These are phyloP conservation scores for Carex cristatella DNA, from an alignment of 176 grass and related monocot species.

Conservation along the genomic window DNA sequence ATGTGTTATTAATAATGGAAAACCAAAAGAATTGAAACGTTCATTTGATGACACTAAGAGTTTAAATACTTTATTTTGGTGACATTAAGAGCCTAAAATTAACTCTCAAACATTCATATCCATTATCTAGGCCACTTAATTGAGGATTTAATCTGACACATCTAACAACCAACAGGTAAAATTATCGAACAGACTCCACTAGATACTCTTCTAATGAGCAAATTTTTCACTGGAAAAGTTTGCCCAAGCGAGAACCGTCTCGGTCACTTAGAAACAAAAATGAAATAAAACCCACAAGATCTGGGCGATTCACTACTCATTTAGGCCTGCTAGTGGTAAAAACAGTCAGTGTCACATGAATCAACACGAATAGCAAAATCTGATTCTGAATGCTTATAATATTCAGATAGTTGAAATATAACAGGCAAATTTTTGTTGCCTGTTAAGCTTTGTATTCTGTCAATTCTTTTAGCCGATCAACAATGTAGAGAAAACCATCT, in stretches of 20 bases:
- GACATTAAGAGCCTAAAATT: too few relatives aligned
- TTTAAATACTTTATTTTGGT: too few relatives aligned
- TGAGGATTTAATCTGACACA: too few relatives aligned
- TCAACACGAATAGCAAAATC: not conserved
- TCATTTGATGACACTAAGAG: too few relatives aligned
- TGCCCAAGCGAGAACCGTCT: not conserved
- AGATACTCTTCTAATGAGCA: not conserved
- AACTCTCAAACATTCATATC: too few relatives aligned
- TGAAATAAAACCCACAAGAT: not conserved
- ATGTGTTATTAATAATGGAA: too few relatives aligned
- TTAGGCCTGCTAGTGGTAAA: not conserved
- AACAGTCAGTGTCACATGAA: not conserved
- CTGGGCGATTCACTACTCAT: not conserved
- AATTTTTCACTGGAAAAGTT: too few relatives aligned
- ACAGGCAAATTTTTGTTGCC: not conserved
- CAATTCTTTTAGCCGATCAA: constrained; percentile 39
- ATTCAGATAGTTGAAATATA: constrained; percentile 6
- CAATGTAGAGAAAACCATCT: constrained; percentile 37
- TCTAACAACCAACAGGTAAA: not conserved
- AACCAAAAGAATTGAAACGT: too few relatives aligned
- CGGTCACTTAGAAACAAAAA: not conserved
- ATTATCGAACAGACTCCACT: not conserved
- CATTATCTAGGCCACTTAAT: too few relatives aligned
- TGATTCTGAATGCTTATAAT: not conserved
- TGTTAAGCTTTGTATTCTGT: constrained; percentile 37